phyloP scores from a whole-genome alignment of 192 early-diverging fungal species.

The Piromyces finnis region DNA sequence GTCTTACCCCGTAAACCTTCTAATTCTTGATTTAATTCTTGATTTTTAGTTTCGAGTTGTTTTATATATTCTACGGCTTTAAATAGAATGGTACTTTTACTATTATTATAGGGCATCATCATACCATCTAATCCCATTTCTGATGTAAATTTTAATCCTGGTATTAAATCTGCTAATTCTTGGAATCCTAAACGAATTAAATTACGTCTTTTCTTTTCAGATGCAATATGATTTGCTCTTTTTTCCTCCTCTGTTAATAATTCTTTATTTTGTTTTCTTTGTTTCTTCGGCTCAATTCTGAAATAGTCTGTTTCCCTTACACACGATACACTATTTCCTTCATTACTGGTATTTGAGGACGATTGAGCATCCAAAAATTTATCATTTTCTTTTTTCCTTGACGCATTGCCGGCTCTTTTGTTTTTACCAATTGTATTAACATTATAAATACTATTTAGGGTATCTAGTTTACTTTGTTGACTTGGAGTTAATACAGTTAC shows the following conservation, averaged over 20 bases:
- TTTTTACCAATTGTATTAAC: no score
- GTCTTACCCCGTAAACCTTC: not conserved
- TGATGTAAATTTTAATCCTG: conserved; percentile 64
- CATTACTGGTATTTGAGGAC: no score
- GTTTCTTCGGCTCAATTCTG: no score
- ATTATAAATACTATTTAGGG: no score
- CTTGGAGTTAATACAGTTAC: no score
- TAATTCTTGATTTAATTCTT: not conserved
- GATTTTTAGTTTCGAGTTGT: conserved; percentile 12
- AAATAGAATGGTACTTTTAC: not conserved
- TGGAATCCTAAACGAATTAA: conserved; percentile 84
- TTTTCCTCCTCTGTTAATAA: conserved; percentile 79
- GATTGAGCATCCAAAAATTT: no score
- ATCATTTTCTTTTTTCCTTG: no score
- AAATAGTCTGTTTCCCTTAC: no score
- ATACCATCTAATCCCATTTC: conserved; percentile 69
- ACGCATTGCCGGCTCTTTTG: no score
- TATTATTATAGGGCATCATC: conserved; percentile 31
- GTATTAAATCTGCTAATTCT: conserved; percentile 72
- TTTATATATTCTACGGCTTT: conserved; percentile 59
- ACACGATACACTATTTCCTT: no score
- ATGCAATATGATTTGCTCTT: conserved; percentile 86
- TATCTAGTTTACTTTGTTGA: no score
- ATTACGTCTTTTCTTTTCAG: conserved; percentile 79
- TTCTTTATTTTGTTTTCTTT: conserved; percentile 29